Base-by-base conservation (phyloP, 495 filamentous ascomycete genomes). In the Aspergillus asperescens region DNA sequence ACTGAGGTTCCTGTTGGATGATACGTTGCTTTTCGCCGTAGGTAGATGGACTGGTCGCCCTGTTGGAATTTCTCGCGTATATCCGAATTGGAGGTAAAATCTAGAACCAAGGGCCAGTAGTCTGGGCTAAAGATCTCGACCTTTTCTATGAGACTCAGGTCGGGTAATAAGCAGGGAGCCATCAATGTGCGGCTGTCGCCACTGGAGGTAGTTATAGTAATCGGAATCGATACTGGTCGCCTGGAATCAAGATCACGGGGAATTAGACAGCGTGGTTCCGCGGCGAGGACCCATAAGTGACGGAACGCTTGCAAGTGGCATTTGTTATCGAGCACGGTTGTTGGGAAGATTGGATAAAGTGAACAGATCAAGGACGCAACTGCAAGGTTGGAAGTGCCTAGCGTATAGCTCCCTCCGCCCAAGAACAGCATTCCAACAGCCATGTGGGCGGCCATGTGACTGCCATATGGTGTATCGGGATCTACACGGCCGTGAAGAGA, bases 231-330 rank as follows among this genome's bases (percentile, higher is more conserved):
- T 46, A 92, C 79, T 1, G 91, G 88, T 9, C 85, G 83, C 48
- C 86, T 79, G 0, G 87, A 92, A 50, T 88, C 86, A 7, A 92
- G 79, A 56, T 97, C 92, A 39, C 89, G 85, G 7, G 86, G 78
- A 4, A 99, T 78, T 4, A 97, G 77, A 63, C 93, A 97, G 43
- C 93, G 83, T 0, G 88, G 81, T 54, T 97, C 93, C 6, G 89
- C 85, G 5, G 94, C 93, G 8, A 99, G 77, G 12, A 95, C 90
- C 93, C 93, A 99, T 62, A 99, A 84, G 67, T 99, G 93, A 1
- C 94, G 85, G 76, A 97, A 95, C 6, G 93, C 93, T 76, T 99
- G 93, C 3, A 97, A 77, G 55, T 99, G 93, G 22, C 87, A 89
- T 62, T 85, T 87, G 62, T 96, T 96, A 72, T 97, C 93, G 43